Percentiles rank a stretch among this genome's conserved stretches.
Conservation (phyloP, 2,329 filamentous ascomycete genomes). For the Exophiala bonariae region DNA sequence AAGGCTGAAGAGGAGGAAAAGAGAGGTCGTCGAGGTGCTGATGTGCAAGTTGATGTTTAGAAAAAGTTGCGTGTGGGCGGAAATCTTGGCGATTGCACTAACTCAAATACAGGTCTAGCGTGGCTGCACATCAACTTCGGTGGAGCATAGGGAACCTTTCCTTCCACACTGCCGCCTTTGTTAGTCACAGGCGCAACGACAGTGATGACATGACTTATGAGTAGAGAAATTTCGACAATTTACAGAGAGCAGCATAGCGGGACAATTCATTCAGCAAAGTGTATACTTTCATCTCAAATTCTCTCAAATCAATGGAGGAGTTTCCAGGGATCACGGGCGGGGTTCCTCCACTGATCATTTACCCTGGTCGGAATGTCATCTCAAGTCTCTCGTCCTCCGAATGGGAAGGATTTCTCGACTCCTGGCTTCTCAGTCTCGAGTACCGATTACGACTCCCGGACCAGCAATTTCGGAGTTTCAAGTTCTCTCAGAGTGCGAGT, state of each 20-base stretch:
- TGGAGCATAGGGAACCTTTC: not conserved
- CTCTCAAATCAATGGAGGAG: conserved; percentile 16
- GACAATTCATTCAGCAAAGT: no score
- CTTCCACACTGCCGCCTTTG: no score
- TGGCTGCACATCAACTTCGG: not conserved
- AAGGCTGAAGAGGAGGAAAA: conserved; percentile 39
- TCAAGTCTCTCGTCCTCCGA: conserved; percentile 66
- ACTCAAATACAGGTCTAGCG: not conserved
- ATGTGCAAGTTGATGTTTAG: not conserved
- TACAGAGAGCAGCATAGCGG: no score
- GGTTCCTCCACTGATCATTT: conserved; percentile 73
- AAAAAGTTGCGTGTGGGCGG: conserved; percentile 10
- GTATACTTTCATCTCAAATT: no score
- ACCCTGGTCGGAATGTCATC: conserved; percentile 69
- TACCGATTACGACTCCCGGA: conserved; percentile 63
- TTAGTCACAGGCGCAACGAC: no score
- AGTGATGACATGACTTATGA: no score
- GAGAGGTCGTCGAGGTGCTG: not conserved
- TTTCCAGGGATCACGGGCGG: conserved; percentile 11
- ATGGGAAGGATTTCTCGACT: conserved; percentile 75
- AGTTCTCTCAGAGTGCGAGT: conserved; percentile 11
- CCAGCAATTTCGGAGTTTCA: conserved; percentile 57
- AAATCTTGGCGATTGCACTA: conserved; percentile 18
- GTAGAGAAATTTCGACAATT: no score
- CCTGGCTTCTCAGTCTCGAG: conserved; percentile 70